Evolutionary conservation across 2,329 filamentous ascomycete species (phyloP).

Genomic region (Monosporascus sp.): DNA sequence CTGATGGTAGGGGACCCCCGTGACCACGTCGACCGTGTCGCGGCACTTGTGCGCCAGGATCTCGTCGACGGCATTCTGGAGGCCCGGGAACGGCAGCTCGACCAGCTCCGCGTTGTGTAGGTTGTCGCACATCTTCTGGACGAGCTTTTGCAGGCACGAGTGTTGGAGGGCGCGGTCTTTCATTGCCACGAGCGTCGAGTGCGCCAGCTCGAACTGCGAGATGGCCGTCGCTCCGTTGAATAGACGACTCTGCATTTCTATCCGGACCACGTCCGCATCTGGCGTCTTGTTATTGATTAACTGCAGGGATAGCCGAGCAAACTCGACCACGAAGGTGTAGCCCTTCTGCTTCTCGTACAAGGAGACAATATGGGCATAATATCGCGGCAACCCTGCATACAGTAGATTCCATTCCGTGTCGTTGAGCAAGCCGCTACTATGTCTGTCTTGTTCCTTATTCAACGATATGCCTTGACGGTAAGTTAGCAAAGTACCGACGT

Average conservation of each 20-base stretch:
- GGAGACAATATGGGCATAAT: constrained; percentile 79
- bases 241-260: constrained; percentile 74
- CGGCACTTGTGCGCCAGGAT: constrained; percentile 69
- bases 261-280: constrained; percentile 40
- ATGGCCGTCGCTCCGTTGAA: constrained; percentile 79
- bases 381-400: constrained; percentile 71
- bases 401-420: constrained; percentile 67
- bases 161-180: constrained; percentile 67
- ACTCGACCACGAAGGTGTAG: constrained; percentile 78
- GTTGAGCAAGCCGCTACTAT: constrained; percentile 65
- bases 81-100: constrained; percentile 70
- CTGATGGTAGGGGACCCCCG: constrained; percentile 72
- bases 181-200: constrained; percentile 71
- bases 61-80: constrained; percentile 74
- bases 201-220: constrained; percentile 76
- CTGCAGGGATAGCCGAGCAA: constrained; percentile 70
- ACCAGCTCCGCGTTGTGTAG: constrained; percentile 64
- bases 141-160: constrained; percentile 65
- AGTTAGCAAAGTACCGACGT: constrained; percentile 20
- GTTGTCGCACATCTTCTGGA: constrained; percentile 65
- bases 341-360: constrained; percentile 76
- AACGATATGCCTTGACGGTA: constrained; percentile 35
- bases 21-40: constrained; percentile 59
- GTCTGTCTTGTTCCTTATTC: constrained; percentile 43
- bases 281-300: constrained; percentile 41